Conservation (phyloP, 2,329 filamentous ascomycete species). For the Phialemoniopsis sp. region DNA sequence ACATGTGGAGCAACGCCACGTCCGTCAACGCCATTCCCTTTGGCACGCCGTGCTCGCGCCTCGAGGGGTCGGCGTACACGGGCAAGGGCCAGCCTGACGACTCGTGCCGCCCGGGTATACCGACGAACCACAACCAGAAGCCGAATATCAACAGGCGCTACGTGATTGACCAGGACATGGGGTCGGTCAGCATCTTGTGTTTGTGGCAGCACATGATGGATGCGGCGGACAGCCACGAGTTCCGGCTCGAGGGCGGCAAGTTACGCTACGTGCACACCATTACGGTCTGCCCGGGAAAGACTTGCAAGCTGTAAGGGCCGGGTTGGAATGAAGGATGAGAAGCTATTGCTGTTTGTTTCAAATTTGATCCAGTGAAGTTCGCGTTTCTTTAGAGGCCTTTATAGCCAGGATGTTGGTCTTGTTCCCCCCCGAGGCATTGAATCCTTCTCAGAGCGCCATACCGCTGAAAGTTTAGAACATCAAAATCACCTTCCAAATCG, state of each 20-base stretch:
- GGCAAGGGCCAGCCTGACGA: slow-evolving; percentile 12
- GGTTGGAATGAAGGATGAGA: too few species aligned
- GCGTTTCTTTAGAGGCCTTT: too few species aligned
- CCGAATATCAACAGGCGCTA: slow-evolving; percentile 17
- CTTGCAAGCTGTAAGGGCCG: slow-evolving; percentile 4
- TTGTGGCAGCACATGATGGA: slow-evolving; percentile 10
- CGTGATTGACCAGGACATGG: slow-evolving; percentile 18
- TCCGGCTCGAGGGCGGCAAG: slow-evolving; percentile 8
- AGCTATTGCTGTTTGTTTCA: too few species aligned
- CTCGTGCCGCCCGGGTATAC: slow-evolving; percentile 17
- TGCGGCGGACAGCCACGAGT: slow-evolving; percentile 8
- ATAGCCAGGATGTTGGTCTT: too few species aligned
- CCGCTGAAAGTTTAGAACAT: too few species aligned
- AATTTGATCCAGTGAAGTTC: too few species aligned
- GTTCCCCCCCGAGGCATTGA: too few species aligned
- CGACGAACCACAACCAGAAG: slow-evolving; percentile 12
- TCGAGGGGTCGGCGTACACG: slow-evolving; percentile 19
- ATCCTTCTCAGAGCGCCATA: too few species aligned
- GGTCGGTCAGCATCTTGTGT: slow-evolving; percentile 16
- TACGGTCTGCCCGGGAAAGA: slow-evolving; percentile 6
- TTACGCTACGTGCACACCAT: slow-evolving; percentile 10
- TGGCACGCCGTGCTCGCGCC: slow-evolving; percentile 27
- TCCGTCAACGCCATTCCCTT: slow-evolving; percentile 23
- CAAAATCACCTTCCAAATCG: too few species aligned
- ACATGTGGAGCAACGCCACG: slow-evolving; percentile 24